Evolutionary conservation across 345 rosid species (phyloP).

Genomic region (Eucalyptus marginata): DNA sequence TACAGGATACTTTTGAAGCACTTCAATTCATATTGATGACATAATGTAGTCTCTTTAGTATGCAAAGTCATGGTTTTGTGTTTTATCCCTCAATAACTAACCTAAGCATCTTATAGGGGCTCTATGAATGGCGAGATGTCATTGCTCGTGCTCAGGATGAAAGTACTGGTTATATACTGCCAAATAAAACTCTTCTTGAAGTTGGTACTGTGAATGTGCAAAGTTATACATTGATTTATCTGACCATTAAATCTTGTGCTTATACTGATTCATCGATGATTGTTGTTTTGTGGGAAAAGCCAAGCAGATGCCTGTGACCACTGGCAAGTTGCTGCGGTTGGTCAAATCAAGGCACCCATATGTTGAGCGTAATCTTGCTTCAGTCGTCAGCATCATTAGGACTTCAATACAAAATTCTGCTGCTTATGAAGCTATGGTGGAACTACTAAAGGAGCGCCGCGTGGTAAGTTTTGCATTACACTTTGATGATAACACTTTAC

Average conservation of each 20-base stretch:
- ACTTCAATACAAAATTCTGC: conserved; percentile 57
- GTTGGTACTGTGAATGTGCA: conserved; percentile 33
- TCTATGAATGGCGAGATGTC: conserved; percentile 74
- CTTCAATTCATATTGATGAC: neutral
- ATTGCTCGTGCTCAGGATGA: conserved; percentile 84
- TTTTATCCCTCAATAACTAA: neutral
- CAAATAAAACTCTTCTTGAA: conserved; percentile 78
- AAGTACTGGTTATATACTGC: conserved; percentile 83
- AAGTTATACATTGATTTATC: neutral
- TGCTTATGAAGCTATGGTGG: conserved; percentile 55
- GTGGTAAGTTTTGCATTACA: conserved; percentile 17
- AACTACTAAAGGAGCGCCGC: conserved; percentile 25
- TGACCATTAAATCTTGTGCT: neutral
- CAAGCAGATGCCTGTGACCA: conserved; percentile 66
- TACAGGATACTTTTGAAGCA: neutral
- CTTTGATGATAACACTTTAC: neutral
- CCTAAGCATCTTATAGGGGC: conserved; percentile 45
- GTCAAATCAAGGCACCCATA: conserved; percentile 57
- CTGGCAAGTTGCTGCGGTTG: conserved; percentile 37
- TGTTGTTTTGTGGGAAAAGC: conserved; percentile 28
- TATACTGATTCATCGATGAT: neutral
- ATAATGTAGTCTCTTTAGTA: neutral
- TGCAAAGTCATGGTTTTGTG: neutral
- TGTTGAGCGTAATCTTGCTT: conserved; percentile 51
- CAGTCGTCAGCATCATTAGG: conserved; percentile 50